Conservation (phyloP, 192 early-diverging fungal species). For the Coemansia sp. region DNA sequence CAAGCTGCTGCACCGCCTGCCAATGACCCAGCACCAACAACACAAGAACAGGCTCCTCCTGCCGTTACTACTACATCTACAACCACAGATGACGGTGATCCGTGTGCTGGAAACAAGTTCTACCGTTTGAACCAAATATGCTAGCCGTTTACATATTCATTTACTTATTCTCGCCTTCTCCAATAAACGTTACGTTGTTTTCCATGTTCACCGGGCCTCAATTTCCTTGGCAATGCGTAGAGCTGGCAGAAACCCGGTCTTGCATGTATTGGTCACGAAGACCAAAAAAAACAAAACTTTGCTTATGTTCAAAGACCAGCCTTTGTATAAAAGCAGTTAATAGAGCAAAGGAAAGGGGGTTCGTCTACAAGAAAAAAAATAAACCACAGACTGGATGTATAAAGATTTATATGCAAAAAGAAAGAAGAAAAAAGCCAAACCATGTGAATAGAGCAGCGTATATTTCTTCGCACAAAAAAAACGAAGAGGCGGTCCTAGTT, state of each 20-base stretch:
- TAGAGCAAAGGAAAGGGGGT: no score
- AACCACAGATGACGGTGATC: background rate
- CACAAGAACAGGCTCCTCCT: background rate
- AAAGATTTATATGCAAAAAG: background rate
- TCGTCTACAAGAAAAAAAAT: background rate
- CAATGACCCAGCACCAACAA: background rate
- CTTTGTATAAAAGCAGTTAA: background rate
- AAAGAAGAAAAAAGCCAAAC: background rate
- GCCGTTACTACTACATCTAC: background rate
- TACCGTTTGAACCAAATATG: constrained; percentile 1
- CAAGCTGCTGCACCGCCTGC: background rate
- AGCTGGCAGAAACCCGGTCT: no score
- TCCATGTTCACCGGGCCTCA: background rate
- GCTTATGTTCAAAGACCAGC: background rate
- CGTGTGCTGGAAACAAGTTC: constrained; percentile 8
- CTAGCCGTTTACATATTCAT: background rate
- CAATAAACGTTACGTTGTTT: background rate
- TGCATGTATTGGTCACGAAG: background rate
- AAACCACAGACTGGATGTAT: background rate
- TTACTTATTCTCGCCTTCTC: background rate
- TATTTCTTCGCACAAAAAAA: background rate
- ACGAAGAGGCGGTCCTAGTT: background rate
- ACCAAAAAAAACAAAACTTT: background rate
- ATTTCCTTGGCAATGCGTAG: no score
- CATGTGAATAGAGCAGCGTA: background rate